phyloP scores from a whole-genome alignment of 2,329 filamentous ascomycete species.

The Ophiobolus disseminans region DNA sequence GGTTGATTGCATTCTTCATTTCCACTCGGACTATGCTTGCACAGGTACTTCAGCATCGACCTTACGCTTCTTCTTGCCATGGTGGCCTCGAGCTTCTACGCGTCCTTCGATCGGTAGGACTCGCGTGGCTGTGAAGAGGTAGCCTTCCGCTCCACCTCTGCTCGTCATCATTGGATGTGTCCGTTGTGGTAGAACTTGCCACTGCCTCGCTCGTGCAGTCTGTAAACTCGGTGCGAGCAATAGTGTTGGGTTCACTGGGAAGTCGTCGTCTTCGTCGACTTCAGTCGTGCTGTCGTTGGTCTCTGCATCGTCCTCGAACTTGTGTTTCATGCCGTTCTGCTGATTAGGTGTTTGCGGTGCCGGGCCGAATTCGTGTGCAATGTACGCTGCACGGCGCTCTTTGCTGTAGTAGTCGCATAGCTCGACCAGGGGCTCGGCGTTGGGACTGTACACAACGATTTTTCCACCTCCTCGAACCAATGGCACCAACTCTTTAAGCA shows the following conservation, averaged over 20 bases:
- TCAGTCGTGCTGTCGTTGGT: slow-evolving; percentile 20
- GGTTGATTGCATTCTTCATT: too few relatives aligned
- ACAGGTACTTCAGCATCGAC: slow-evolving; percentile 22
- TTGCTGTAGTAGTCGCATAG: slow-evolving; percentile 87
- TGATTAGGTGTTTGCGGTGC: slow-evolving; percentile 14
- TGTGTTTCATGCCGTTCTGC: slow-evolving; percentile 29
- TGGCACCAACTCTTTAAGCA: slow-evolving; percentile 78
- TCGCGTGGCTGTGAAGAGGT: slow-evolving; percentile 81
- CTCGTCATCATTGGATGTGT: slow-evolving; percentile 96
- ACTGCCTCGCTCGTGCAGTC: slow-evolving; percentile 76
- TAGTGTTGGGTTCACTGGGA: slow-evolving; percentile 85
- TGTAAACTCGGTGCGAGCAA: slow-evolving; percentile 82
- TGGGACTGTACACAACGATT: slow-evolving; percentile 83
- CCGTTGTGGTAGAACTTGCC: slow-evolving; percentile 89
- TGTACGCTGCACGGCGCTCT: slow-evolving; percentile 74
- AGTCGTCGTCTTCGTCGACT: slow-evolving; percentile 63
- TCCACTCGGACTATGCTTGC: not conserved
- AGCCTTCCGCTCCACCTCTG: slow-evolving; percentile 86
- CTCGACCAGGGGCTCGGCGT: slow-evolving; percentile 77
- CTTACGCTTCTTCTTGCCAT: slow-evolving; percentile 70
- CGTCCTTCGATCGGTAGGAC: slow-evolving; percentile 80
- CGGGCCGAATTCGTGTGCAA: slow-evolving; percentile 38
- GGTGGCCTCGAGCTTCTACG: slow-evolving; percentile 82
- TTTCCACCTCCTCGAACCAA: slow-evolving; percentile 83
- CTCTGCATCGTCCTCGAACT: slow-evolving; percentile 22